Evolutionary conservation across 2,329 filamentous ascomycete species (phyloP), one percentile per base, ranked within the genome.

Genomic region (Claviceps purpurea): DNA sequence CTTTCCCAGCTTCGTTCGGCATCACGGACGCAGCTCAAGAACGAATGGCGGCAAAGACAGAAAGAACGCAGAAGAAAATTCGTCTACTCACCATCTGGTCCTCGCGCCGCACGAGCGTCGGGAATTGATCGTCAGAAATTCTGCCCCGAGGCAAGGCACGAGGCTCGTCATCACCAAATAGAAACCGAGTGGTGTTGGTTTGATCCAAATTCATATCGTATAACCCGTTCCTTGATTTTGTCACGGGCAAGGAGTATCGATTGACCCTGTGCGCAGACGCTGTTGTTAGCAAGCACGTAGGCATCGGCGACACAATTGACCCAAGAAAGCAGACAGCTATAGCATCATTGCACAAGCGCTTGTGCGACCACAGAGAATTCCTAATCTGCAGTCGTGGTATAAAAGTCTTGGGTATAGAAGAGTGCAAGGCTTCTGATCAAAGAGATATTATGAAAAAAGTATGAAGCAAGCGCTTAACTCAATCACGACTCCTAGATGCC

Each of bases 181-280:
- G 74, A 62, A 94, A 95, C 52, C 86, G 83, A 26, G 88, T 80
- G 13, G 87, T 89, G 69, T 93, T 90, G 62, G 89, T 89, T 59
- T 87, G 84, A 56, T 93, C 89, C 53, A 95, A 73, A 41, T 79
- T 78, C 60, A 82, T 76, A 58, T 84, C 82, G 62, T 85, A 82
- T 60, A 82, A 70, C 56, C 84, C 79, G 58, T 76, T 81, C 58
- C 84, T 79, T 58, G 82, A 80, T 55, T 78, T 78, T 47, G 85
- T 88, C 50, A 91, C 86, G 37, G 91, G 91, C 86, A 96, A 90
- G 4, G 91, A 96, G 68, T 95, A 95, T 57, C 91, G 85, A 66
- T 95, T 94, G 55, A 84, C 76, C 59, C 88, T 94, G 60, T 60
- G 55, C 61, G 54, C 30, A 46, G 56, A 40, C 42, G 50, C 13